Evolutionary conservation across 2,329 filamentous ascomycete species (phyloP).

Genomic region (Fusarium globosum): DNA sequence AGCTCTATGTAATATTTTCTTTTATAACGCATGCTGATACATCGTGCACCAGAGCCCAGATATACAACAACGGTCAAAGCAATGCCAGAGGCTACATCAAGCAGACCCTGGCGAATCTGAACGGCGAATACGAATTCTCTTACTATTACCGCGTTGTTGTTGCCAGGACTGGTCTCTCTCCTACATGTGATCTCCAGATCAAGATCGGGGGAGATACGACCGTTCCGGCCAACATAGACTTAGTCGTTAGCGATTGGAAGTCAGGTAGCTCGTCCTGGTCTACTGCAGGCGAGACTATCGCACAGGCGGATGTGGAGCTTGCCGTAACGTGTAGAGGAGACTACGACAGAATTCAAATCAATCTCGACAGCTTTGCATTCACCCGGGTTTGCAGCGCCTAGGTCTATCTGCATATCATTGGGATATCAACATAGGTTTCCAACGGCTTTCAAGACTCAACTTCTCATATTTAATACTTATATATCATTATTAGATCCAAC

Average conservation of each 20-base stretch:
- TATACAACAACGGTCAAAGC: not conserved
- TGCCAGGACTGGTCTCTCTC: rapidly evolving
- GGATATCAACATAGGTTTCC: rapidly evolving
- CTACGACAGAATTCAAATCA: not conserved
- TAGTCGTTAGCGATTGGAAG: not conserved
- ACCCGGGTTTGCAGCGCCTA: not conserved
- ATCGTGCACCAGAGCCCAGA: not conserved
- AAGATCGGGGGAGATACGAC: not conserved
- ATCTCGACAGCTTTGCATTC: not conserved
- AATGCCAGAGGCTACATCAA: not conserved
- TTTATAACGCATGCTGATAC: not conserved
- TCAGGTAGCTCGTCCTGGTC: not conserved
- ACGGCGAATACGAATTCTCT: not conserved
- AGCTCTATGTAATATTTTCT: rapidly evolving
- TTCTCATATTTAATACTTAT: not conserved
- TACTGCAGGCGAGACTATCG: not conserved
- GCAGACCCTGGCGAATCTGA: not conserved
- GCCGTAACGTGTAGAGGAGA: not conserved
- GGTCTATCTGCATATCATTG: rapidly evolving
- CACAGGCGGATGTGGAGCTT: not conserved
- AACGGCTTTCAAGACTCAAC: rapidly evolving
- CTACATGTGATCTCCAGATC: not conserved
- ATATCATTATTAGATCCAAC: too few species aligned
- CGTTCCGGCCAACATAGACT: not conserved
- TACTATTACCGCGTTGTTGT: not conserved